Conservation (phyloP, 305 asterid genomes). For the Fraxinus platypoda region DNA sequence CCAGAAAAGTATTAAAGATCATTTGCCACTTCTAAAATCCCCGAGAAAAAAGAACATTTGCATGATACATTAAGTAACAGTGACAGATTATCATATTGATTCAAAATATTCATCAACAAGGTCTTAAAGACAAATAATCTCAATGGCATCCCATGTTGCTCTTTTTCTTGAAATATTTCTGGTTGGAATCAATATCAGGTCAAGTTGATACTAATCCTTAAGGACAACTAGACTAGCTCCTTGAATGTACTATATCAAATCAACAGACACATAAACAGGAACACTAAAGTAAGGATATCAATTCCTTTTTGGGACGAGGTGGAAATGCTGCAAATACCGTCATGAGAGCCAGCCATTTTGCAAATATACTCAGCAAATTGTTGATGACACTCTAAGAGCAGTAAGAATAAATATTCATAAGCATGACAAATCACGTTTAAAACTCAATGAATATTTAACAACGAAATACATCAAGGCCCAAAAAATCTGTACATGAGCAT, state of each 20-base stretch:
- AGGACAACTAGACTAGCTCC: slow-evolving; percentile 6
- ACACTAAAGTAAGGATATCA: neutral
- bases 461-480: neutral
- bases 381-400: neutral
- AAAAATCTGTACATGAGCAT: neutral
- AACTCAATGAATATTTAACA: neutral
- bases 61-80: slow-evolving; percentile 2
- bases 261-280: slow-evolving; percentile 15
- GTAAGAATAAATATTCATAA: slow-evolving; percentile 2
- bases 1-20: neutral
- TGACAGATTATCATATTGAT: neutral
- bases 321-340: neutral
- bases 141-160: slow-evolving; percentile 1
- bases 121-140: neutral
- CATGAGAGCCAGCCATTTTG: neutral
- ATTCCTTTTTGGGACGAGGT: neutral
- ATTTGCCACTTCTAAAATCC: neutral
- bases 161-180: slow-evolving; percentile 3
- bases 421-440: neutral
- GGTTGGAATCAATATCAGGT: slow-evolving; percentile 1
- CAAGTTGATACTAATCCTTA: slow-evolving; percentile 1
- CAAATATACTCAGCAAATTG: neutral
- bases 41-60: neutral
- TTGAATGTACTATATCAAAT: neutral
- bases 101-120: neutral